These are phyloP conservation scores for Fraxinus baroniana DNA, from an alignment of 305 asterid species.

Conservation along the genomic window DNA sequence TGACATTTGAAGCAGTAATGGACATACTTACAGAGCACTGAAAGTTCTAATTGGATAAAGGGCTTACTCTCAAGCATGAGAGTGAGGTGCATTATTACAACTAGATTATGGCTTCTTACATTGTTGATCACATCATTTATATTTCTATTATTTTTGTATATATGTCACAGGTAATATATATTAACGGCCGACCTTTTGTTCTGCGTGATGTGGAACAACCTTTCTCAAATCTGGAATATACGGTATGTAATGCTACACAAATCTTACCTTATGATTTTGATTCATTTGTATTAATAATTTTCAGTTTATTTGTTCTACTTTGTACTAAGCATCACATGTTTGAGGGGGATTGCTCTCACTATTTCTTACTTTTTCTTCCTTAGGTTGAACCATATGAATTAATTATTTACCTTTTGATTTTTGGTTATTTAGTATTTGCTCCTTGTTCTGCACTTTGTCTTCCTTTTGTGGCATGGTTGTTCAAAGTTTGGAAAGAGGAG, in stretches of 20 bases:
- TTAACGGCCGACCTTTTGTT: slow-evolving; percentile 96
- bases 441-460: background rate
- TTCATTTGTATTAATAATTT: background rate
- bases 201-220: slow-evolving; percentile 98
- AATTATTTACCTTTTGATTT: background rate
- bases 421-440: background rate
- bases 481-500: slow-evolving; percentile 1
- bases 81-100: background rate
- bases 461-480: background rate
- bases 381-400: background rate
- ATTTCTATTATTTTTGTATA: slow-evolving; percentile 21
- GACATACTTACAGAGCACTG: background rate
- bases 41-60: background rate
- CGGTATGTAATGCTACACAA: slow-evolving; percentile 59
- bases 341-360: slow-evolving; percentile 9
- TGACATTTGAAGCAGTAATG: background rate
- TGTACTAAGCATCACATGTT: slow-evolving; percentile 12
- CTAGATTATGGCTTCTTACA: slow-evolving; percentile 13
- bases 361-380: slow-evolving; percentile 17
- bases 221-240: slow-evolving; percentile 94
- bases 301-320: background rate
- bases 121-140: slow-evolving; percentile 19
- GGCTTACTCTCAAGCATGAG: background rate
- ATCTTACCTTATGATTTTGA: slow-evolving; percentile 16
- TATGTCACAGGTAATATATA: slow-evolving; percentile 78